Evolutionary conservation across 2,329 filamentous ascomycete genomes (phyloP).

Genomic region (Botryotinia calthae): DNA sequence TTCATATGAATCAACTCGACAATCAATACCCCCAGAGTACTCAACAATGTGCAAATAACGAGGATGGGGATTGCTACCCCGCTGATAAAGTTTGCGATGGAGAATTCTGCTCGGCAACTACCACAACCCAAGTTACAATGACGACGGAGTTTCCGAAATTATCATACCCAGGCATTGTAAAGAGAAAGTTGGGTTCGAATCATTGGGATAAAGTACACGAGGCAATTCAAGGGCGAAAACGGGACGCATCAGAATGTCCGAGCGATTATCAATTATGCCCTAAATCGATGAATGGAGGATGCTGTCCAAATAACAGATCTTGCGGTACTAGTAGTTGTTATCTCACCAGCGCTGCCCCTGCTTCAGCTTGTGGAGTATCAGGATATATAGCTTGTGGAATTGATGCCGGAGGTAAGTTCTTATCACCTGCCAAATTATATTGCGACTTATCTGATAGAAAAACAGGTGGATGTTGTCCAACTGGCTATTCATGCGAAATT

Average conservation of each 20-base stretch:
- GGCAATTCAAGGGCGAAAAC: conserved; percentile 34
- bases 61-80: neutral
- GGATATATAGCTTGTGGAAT: conserved; percentile 34
- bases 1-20: neutral
- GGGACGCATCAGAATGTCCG: conserved; percentile 33
- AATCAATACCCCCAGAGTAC: neutral
- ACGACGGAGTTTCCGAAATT: conserved; percentile 30
- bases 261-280: conserved; percentile 33
- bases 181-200: conserved; percentile 33
- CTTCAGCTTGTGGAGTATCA: conserved; percentile 30
- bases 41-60: neutral
- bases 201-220: conserved; percentile 35
- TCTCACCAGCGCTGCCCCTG: conserved; percentile 32
- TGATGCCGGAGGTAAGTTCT: conserved; percentile 34
- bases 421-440: conserved; percentile 18
- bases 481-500: conserved; percentile 48
- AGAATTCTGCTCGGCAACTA: conserved; percentile 10
- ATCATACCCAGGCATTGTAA: conserved; percentile 28
- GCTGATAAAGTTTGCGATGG: conserved; percentile 6
- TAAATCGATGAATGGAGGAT: conserved; percentile 35
- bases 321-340: conserved; percentile 49
- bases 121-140: conserved; percentile 18
- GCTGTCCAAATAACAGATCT: conserved; percentile 45
- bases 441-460: conserved; percentile 10
- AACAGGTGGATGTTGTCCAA: conserved; percentile 41